Evolutionary conservation across 345 rosid species (phyloP), one percentile per base, ranked within the genome.

Genomic region (Populus pruinosa): DNA sequence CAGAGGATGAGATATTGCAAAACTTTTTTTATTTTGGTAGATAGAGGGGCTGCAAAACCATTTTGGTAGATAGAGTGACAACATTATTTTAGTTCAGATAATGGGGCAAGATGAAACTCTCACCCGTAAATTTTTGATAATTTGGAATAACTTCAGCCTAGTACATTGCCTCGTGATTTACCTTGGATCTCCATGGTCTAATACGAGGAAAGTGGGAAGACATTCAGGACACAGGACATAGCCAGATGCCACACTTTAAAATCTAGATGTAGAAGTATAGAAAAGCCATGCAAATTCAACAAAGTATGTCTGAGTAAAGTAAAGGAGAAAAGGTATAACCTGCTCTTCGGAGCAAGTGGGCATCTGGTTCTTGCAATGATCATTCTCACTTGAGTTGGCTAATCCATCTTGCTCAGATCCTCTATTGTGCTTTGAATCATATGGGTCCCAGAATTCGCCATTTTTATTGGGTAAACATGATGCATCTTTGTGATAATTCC

Each of bases 301-400:
- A 36, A 9, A 59, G 61, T 65, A 69, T 49, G 77, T 71, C 69
- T 17, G 62, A 25, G 23, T 27, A 67, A 71, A 35, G 38, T 38
- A 59, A 27, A 61, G 62, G 8, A 62, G 67, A 77, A 29, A 66
- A 74, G 75, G 76, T 21, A 29, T 49, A 83, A 93, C 98, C 90
- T 82, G 91, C 72, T 88, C 91, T 76, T 79, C 91, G n/a, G 84
- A 76, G 83, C 71, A 82, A 77, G 83, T 72, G 55, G 84, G 83
- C 78, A 85, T 62, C 83, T 72, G 76, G 61, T 79, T 86, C 79
- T 81, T 76, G 56, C 77, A 82, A 74, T 64, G 85, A 56, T 64
- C 77, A 23, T 80, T 85, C 79, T 81, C 84, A 59, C 86, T 85
- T 70, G 87, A 81, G 77, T 81, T 67, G 77, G 83, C 86, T 41